Evolutionary conservation across 441 rosid genomes (phyloP).

Genomic region (Pelargonium hybrid): DNA sequence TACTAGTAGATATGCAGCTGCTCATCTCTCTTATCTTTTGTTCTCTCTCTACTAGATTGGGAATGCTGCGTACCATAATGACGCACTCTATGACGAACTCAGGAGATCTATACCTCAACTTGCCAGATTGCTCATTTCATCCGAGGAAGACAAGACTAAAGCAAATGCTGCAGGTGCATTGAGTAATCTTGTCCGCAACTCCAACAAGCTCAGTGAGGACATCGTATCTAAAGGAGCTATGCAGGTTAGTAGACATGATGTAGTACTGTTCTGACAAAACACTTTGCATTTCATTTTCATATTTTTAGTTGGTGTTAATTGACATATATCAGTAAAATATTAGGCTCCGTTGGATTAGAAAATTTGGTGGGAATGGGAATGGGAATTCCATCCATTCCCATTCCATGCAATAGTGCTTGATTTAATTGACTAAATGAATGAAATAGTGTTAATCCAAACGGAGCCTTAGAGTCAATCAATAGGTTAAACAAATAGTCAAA

Average conservation of each 20-base stretch:
- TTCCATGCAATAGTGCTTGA: no score
- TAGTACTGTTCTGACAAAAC: background rate
- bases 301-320: background rate
- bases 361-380: no score
- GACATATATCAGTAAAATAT: background rate
- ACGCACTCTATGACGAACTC: constrained; percentile 68
- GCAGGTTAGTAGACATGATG: constrained; percentile 46
- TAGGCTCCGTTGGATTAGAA: no score
- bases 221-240: constrained; percentile 85
- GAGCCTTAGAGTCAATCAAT: background rate
- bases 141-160: constrained; percentile 92
- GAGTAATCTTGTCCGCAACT: constrained; percentile 94
- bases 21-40: constrained; percentile 2
- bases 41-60: constrained; percentile 49
- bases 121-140: constrained; percentile 57
- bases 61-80: constrained; percentile 92
- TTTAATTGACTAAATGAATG: no score
- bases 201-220: constrained; percentile 83
- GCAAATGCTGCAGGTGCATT: constrained; percentile 97
- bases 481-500: background rate
- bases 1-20: background rate
- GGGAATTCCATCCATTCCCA: no score
- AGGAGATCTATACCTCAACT: constrained; percentile 81
- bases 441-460: no score
- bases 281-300: background rate